Evolutionary conservation across 805 yeast genomes (phyloP), one percentile per base, ranked within the genome.

Genomic region (Kodamaea leandrae): DNA sequence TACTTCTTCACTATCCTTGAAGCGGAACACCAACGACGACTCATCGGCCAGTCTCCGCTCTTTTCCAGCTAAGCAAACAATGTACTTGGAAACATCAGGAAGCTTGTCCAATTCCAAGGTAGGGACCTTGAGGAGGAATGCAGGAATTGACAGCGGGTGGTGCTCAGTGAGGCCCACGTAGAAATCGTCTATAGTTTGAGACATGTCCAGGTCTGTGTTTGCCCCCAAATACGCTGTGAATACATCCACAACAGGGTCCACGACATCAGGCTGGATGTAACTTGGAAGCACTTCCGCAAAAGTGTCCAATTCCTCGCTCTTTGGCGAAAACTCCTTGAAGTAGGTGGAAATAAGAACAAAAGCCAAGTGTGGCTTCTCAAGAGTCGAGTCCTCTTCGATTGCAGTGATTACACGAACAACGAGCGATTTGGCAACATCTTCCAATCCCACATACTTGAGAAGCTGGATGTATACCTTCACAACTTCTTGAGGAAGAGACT

Each of bases 151-250:
- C 4, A 35, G 13, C 15, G 53, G 52, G 14, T 46, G 46, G 6
- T 53, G 58, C 46, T 36, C 42, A 13, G 47, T 41, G 4, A 69
- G 37, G 28, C 66, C 69, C n/a, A 52, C 35, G 43, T 52, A 69
- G 19, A 58, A 48, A 27, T 63, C 64, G 42, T 67, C 63, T 28
- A 73, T 55, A 12, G 57, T 34, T n/a, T 61, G 65, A 18, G 58
- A 42, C 19, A 57, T 48, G 12, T 51, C 46, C 4, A 18, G 18
- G 4, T 14, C 26, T 1, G 39, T 37, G 10, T 63, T 55, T 14
- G 58, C 25, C 2, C 13, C 20, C 12, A 48, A 24, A 19, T 23
- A 24, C 18, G 40, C 37, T 21, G 35, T 7, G 32, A 58, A 38
- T 36, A 51, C 13, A 4, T 32, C 19, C 26, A 53, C 4, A 4